Percentiles rank a stretch among this genome's conserved stretches.
phyloP scores from a whole-genome alignment of 2,329 filamentous ascomycete species.

The Arthrobotrys sphaeroides region DNA sequence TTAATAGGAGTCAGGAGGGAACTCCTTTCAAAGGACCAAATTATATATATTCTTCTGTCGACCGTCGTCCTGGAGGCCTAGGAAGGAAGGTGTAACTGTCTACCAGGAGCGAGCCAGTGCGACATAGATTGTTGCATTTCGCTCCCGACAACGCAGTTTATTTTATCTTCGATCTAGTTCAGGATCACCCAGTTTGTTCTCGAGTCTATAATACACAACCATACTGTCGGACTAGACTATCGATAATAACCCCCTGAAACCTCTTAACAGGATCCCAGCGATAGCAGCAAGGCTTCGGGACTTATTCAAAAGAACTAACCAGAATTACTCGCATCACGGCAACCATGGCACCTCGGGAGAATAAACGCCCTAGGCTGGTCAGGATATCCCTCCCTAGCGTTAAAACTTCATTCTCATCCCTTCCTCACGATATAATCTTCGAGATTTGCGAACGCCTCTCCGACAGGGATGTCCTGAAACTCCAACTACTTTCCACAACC shows the following conservation, averaged over 20 bases:
- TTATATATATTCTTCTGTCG: constrained; percentile 3
- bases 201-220: too few species aligned
- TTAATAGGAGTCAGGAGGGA: background rate
- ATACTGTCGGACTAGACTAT: too few species aligned
- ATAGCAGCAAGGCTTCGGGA: too few species aligned
- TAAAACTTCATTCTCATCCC: constrained; percentile 2
- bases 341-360: background rate
- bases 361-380: background rate
- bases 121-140: constrained; percentile 16
- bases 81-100: constrained; percentile 3
- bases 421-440: constrained; percentile 32
- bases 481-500: constrained; percentile 10
- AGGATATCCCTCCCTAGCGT: too few species aligned
- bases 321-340: too few species aligned
- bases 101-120: background rate
- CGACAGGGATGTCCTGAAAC: constrained; percentile 36
- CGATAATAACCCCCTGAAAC: background rate
- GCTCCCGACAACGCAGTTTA: background rate
- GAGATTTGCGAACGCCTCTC: constrained; percentile 33
- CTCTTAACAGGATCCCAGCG: too few species aligned
- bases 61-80: background rate
- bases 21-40: background rate
- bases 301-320: too few species aligned
- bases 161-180: background rate
- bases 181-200: background rate